Conservation (phyloP, 2,329 filamentous ascomycete species). For the Eutypa lata region DNA sequence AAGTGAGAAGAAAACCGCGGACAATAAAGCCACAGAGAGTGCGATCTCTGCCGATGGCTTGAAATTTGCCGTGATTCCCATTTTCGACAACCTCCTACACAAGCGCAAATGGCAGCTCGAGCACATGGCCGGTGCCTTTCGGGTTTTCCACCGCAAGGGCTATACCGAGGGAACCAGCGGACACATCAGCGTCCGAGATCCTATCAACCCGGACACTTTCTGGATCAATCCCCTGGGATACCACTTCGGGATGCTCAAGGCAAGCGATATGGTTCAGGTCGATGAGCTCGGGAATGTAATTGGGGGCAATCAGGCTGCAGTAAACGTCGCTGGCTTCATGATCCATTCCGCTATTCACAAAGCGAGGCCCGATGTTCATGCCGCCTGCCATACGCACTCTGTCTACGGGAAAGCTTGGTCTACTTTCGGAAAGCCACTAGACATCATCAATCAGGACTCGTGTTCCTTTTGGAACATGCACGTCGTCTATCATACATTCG, state of each 20-base stretch:
- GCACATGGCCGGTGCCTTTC: slow-evolving; percentile 56
- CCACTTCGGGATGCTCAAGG: slow-evolving; percentile 59
- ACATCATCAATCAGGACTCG: slow-evolving; percentile 58
- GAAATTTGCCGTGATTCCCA: no score
- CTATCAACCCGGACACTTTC: slow-evolving; percentile 55
- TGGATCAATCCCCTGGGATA: slow-evolving; percentile 42
- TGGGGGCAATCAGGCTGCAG: slow-evolving; percentile 34
- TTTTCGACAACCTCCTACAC: no score
- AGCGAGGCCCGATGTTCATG: slow-evolving; percentile 55
- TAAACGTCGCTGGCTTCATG: slow-evolving; percentile 59
- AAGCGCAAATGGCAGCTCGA: slow-evolving; percentile 46
- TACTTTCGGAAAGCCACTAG: slow-evolving; percentile 52
- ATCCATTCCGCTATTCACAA: slow-evolving; percentile 60
- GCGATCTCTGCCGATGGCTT: no score
- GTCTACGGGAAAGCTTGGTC: slow-evolving; percentile 58
- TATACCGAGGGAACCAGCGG: slow-evolving; percentile 62
- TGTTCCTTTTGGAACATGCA: no score
- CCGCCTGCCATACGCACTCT: slow-evolving; percentile 61
- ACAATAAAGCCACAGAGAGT: no score
- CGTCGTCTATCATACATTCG: no score
- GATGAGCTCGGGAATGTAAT: slow-evolving; percentile 55
- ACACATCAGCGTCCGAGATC: slow-evolving; percentile 63
- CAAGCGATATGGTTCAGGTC: slow-evolving; percentile 58
- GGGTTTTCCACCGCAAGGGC: slow-evolving; percentile 55
- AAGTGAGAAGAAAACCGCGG: no score